Evolutionary conservation across 768 basidiomycete species (phyloP), one percentile per base, ranked within the genome.

Genomic region (Suillus subluteus): DNA sequence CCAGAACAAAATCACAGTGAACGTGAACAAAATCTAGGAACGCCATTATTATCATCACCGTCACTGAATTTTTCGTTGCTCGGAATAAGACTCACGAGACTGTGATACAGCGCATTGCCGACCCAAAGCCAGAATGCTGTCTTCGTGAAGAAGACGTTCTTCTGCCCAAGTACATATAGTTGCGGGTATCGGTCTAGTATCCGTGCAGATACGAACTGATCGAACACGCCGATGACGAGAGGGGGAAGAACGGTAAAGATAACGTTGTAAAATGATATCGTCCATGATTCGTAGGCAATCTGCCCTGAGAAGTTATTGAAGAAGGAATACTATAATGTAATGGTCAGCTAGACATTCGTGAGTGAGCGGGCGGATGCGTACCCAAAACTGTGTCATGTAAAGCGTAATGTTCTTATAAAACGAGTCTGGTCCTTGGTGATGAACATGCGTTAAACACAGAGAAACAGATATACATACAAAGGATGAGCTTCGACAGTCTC

Each of bases 231-330:
- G 71, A 99, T 97, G 63, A 99, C 98, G 62, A 99, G 86, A 0
- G 98, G 98, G 0, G 98, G 97, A 1, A 99, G 84, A 43, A 99
- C 87, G 48, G 97, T 97, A 82, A 99, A 99, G 59, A 98, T 78
- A 72, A 99, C 95, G 75, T 98, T 98, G 83, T 98, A 99, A 73
- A 96, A 85, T 0, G 98, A 96, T 73, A 99, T 86, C 9, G 98
- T 97, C 98, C 98, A 99, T 26, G 96, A 98, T 80, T 99, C 98
- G 75, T 96, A 96, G 62, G 95, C 93, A 68, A 99, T 96, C 77
- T 99, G 98, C 23, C 98, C 98, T 0, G 98, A 99, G 82, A 98
- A 99, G 73, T 97, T 98, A 84, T 99, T 99, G 87, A 96, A 94
- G 84, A 98, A 97, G 12, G 98, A 98, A 79, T 88, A 99, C 97